phyloP scores from a whole-genome alignment of 805 yeast genomes.

The Yamadazyma ubonensis region DNA sequence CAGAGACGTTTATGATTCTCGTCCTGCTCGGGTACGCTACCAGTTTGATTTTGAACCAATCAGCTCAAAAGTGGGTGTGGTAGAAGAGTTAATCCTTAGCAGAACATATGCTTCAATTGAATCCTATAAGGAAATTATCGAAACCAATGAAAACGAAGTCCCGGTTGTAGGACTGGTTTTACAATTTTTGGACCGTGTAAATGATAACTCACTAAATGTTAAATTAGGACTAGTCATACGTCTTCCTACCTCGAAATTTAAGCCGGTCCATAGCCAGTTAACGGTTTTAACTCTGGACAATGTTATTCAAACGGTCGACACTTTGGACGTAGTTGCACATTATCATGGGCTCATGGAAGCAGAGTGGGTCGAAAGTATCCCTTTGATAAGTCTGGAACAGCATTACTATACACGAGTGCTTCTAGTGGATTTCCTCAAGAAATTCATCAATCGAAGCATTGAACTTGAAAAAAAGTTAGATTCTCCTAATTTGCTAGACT shows the following conservation, averaged over 20 bases:
- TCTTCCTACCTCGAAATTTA: constrained; percentile 31
- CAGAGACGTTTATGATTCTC: background rate
- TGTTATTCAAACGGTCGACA: constrained; percentile 24
- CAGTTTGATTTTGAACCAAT: background rate
- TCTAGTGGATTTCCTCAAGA: constrained; percentile 23
- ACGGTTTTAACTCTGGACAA: constrained; percentile 34
- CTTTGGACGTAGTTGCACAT: constrained; percentile 32
- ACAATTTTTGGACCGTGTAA: constrained; percentile 6
- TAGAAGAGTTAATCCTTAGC: constrained; percentile 6
- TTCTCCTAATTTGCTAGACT: constrained; percentile 5
- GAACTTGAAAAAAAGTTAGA: constrained; percentile 14
- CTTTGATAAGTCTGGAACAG: constrained; percentile 19
- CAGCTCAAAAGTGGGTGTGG: background rate
- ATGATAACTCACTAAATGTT: too few species aligned
- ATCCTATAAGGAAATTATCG: constrained; percentile 16
- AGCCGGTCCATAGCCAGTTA: constrained; percentile 30
- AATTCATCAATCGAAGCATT: constrained; percentile 20
- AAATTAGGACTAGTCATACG: constrained; percentile 44
- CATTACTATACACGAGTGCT: constrained; percentile 17
- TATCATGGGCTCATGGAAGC: constrained; percentile 24
- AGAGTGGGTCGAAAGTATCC: constrained; percentile 19
- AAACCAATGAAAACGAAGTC: constrained; percentile 15
- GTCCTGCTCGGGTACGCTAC: background rate
- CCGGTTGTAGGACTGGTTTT: constrained; percentile 40
- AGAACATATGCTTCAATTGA: constrained; percentile 13